phyloP scores from a whole-genome alignment of 2,329 filamentous ascomycete genomes.

The Calonectria ilicicola region DNA sequence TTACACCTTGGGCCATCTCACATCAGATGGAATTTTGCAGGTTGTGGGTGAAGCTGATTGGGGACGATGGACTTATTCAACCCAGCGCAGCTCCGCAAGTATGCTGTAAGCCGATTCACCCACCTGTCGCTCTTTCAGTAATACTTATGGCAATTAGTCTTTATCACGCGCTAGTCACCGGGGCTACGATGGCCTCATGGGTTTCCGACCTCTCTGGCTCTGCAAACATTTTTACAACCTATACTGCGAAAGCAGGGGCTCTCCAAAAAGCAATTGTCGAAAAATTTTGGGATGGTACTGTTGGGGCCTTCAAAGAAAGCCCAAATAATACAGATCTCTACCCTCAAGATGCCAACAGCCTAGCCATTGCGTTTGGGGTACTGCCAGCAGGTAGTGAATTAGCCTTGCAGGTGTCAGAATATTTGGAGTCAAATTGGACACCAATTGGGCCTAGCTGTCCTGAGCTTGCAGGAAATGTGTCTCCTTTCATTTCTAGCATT shows the following conservation, averaged over 20 bases:
- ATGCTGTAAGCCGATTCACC: not conserved
- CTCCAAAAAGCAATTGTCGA: not conserved
- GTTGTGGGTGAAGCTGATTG: conserved; percentile 26
- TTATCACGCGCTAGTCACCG: not conserved
- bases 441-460: not conserved
- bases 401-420: not conserved
- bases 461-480: not conserved
- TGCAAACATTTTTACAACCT: not conserved
- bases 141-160: not conserved
- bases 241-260: not conserved
- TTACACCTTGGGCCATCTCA: not conserved
- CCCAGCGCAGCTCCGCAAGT: not conserved
- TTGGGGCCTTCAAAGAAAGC: not conserved
- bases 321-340: not conserved
- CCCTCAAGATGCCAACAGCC: not conserved
- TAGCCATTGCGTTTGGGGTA: not conserved
- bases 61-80: conserved; percentile 8
- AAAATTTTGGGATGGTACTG: not conserved
- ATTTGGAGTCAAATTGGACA: not conserved
- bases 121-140: accelerated
- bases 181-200: not conserved
- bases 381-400: not conserved
- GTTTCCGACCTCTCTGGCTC: not conserved
- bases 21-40: not conserved
- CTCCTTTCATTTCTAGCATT: not conserved